phyloP scores from a whole-genome alignment of 129 eudicot genomes.

The Saposhnikovia divaricata region DNA sequence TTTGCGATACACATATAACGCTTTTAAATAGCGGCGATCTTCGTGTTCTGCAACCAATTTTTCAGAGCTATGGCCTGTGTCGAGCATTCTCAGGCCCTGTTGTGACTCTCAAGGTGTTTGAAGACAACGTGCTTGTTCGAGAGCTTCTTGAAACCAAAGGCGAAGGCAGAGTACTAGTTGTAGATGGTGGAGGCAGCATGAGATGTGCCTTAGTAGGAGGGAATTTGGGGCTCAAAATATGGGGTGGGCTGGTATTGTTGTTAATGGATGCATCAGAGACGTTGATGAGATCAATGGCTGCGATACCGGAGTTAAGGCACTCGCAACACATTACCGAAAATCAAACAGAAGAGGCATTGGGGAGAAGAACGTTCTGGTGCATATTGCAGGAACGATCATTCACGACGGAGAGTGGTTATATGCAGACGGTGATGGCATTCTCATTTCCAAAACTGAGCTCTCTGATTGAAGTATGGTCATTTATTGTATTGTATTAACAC shows the following conservation, averaged over 20 bases:
- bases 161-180: constrained; percentile 73
- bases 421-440: constrained; percentile 78
- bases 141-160: constrained; percentile 69
- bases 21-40: constrained; percentile 70
- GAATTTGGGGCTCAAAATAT: constrained; percentile 78
- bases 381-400: constrained; percentile 64
- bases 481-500: not conserved
- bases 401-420: constrained; percentile 86
- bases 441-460: constrained; percentile 64
- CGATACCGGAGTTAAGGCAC: constrained; percentile 64
- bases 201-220: constrained; percentile 97
- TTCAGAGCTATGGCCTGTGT: constrained; percentile 71
- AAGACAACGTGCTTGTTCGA: constrained; percentile 80
- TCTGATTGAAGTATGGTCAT: constrained; percentile 24
- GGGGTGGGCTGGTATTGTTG: constrained; percentile 92
- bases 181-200: constrained; percentile 93
- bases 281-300: constrained; percentile 92
- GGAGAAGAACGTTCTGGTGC: constrained; percentile 48
- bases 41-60: constrained; percentile 62
- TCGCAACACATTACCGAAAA: constrained; percentile 84
- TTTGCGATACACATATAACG: constrained; percentile 54
- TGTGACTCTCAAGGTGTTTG: constrained; percentile 77
- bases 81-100: constrained; percentile 77
- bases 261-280: constrained; percentile 85
- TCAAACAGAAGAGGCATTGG: constrained; percentile 68